Conservation (phyloP, 805 yeast species). For the Kregervanrija fluxuum region DNA sequence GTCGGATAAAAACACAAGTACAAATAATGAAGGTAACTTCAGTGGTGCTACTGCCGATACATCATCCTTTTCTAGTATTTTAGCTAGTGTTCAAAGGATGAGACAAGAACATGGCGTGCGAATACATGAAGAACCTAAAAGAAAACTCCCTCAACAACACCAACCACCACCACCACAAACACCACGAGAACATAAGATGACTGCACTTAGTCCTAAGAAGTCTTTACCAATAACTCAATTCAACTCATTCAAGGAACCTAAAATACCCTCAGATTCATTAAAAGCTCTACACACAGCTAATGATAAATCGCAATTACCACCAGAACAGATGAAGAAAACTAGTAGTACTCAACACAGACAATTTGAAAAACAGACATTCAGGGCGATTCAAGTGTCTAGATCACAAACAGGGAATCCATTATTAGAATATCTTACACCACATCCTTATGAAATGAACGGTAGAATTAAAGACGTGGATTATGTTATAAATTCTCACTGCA, state of each 20-base stretch:
- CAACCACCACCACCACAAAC: too few relatives aligned
- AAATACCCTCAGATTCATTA: too few relatives aligned
- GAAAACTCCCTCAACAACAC: too few relatives aligned
- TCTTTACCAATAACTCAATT: too few relatives aligned
- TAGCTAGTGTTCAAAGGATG: slow-evolving; percentile 61
- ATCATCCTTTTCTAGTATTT: slow-evolving; percentile 61
- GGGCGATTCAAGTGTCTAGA: slow-evolving; percentile 48
- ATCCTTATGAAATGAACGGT: slow-evolving; percentile 47
- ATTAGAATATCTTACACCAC: slow-evolving; percentile 41
- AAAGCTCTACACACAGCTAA: too few relatives aligned
- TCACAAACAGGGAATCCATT: slow-evolving; percentile 72
- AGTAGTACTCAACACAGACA: slow-evolving; percentile 13
- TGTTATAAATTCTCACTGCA: slow-evolving; percentile 48
- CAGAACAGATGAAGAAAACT: slow-evolving; percentile 2
- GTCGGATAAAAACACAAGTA: too few relatives aligned
- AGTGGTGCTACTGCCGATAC: slow-evolving; percentile 22
- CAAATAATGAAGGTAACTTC: too few relatives aligned
- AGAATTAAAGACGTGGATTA: slow-evolving; percentile 52
- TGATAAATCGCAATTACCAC: too few relatives aligned
- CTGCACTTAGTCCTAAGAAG: too few relatives aligned
- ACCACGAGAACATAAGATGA: too few relatives aligned
- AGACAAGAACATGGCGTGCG: slow-evolving; percentile 31
- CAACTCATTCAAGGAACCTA: too few relatives aligned
- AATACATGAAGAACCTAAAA: too few relatives aligned
- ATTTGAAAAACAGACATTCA: slow-evolving; percentile 18